A percentile compares a stretch with the other conserved stretches of the same genome.
Conservation (phyloP, 176 grass and related monocot genomes). For the Eleusine coracana region DNA sequence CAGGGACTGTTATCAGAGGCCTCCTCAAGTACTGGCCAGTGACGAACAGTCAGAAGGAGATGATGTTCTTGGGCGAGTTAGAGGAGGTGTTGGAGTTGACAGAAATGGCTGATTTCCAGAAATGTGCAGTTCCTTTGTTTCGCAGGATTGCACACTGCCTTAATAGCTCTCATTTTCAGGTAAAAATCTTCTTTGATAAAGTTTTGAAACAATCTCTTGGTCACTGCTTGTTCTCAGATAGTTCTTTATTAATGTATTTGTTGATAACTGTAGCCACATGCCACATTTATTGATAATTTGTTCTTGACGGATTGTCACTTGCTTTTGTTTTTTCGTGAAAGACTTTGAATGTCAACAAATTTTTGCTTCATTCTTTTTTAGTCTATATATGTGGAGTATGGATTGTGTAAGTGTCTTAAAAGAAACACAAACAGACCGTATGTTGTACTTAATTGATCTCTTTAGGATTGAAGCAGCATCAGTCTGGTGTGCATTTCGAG, state of each 20-base stretch:
- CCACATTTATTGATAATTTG: neutral
- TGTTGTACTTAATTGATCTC: conserved; percentile 8
- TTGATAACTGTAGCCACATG: neutral
- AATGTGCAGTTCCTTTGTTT: conserved; percentile 80
- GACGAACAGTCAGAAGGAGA: conserved; percentile 93
- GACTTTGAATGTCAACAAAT: neutral
- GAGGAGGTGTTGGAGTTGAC: conserved; percentile 87
- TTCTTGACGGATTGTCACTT: neutral
- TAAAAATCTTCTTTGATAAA: conserved; percentile 36
- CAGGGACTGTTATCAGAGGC: conserved; percentile 79
- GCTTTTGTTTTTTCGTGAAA: neutral
- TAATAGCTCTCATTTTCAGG: conserved; percentile 95
- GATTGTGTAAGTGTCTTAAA: neutral
- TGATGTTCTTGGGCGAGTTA: conserved; percentile 95
- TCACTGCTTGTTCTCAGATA: neutral
- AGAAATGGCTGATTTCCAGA: conserved; percentile 78
- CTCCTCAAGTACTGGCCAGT: conserved; percentile 91
- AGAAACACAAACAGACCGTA: neutral
- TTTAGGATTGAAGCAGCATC: conserved; percentile 5
- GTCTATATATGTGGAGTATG: neutral
- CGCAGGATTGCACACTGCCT: conserved; percentile 72
- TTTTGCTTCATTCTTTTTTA: neutral
- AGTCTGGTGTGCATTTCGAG: neutral
- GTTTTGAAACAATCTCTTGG: neutral
- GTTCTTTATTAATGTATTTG: neutral